A percentile compares a stretch with the other conserved stretches of the same genome.
phyloP scores from a whole-genome alignment of 257 asterid genomes.

The Sherardia arvensis region DNA sequence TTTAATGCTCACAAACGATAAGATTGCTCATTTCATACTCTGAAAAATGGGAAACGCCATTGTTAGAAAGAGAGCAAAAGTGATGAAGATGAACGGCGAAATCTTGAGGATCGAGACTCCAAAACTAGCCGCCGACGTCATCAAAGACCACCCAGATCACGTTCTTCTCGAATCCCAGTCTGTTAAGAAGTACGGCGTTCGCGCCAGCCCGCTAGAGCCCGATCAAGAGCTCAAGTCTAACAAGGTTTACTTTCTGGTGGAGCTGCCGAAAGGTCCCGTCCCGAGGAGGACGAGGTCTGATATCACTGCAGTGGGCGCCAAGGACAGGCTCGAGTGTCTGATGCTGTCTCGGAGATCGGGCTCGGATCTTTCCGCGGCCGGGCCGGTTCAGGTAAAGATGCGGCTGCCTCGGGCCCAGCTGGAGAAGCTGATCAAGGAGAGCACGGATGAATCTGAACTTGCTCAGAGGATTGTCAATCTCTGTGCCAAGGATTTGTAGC shows the following conservation, averaged over 20 bases:
- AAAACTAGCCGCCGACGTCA: constrained; percentile 39
- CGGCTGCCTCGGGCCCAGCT: constrained; percentile 47
- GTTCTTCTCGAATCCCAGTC: constrained; percentile 42
- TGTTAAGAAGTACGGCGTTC: constrained; percentile 44
- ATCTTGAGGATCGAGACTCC: constrained; percentile 48
- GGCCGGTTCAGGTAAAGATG: constrained; percentile 50
- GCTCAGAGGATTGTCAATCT: constrained; percentile 47
- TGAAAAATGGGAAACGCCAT: constrained; percentile 57
- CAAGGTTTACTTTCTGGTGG: constrained; percentile 55
- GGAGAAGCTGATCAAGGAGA: constrained; percentile 35
- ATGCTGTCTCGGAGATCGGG: constrained; percentile 32
- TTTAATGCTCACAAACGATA: too few relatives aligned
- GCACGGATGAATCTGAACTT: constrained; percentile 44
- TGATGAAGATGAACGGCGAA: constrained; percentile 56
- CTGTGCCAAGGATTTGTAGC: constrained; percentile 28
- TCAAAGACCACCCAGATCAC: constrained; percentile 42
- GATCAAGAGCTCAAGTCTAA: constrained; percentile 40
- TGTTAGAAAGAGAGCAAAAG: constrained; percentile 37
- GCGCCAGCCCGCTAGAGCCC: constrained; percentile 47
- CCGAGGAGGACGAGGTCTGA: constrained; percentile 27
- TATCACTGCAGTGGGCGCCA: constrained; percentile 22
- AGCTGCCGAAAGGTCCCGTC: constrained; percentile 33
- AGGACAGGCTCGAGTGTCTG: constrained; percentile 45
- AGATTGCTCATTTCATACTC: background rate
- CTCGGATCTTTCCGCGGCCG: constrained; percentile 15